Percentiles rank a stretch among this genome's conserved stretches.
Evolutionary conservation across 2,329 filamentous ascomycete species (phyloP).

Genomic region (Dothiorella sarmentorum): DNA sequence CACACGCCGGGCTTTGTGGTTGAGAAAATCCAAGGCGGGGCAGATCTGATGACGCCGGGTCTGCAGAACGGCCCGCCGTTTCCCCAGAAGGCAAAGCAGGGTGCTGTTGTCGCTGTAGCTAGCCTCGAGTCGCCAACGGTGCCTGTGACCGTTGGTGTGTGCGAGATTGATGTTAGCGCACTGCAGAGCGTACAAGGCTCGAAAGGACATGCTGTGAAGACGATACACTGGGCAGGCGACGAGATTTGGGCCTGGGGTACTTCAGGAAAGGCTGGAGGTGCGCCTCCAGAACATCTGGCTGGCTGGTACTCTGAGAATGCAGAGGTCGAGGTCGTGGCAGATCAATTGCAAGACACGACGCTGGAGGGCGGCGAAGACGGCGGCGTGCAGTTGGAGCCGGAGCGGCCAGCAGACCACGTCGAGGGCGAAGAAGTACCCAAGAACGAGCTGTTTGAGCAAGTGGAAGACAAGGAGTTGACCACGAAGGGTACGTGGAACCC

Average conservation of each 20-base stretch:
- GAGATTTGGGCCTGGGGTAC: conserved; percentile 65
- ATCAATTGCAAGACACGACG: conserved; percentile 40
- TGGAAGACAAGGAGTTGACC: conserved; percentile 51
- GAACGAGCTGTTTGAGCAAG: conserved; percentile 30
- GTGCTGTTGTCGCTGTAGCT: conserved; percentile 61
- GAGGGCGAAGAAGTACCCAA: conserved; percentile 34
- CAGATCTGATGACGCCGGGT: conserved; percentile 67
- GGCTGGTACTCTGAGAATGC: conserved; percentile 44
- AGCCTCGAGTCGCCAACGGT: conserved; percentile 58
- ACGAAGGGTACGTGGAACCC: conserved; percentile 48
- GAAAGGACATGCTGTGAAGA: conserved; percentile 63
- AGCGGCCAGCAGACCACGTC: conserved; percentile 30
- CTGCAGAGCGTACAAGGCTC: conserved; percentile 56
- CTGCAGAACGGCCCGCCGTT: conserved; percentile 63
- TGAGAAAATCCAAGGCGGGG: conserved; percentile 60
- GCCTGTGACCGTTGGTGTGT: conserved; percentile 62
- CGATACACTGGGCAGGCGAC: conserved; percentile 65
- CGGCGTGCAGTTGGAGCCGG: conserved; percentile 40
- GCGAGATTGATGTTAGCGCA: conserved; percentile 59
- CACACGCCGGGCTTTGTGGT: conserved; percentile 61
- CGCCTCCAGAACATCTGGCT: conserved; percentile 52
- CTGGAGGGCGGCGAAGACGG: conserved; percentile 47
- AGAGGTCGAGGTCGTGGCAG: conserved; percentile 35
- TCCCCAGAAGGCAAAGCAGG: conserved; percentile 56
- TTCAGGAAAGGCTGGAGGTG: conserved; percentile 50